phyloP scores from a whole-genome alignment of 2,329 filamentous ascomycete species.

The Alternaria sp. region DNA sequence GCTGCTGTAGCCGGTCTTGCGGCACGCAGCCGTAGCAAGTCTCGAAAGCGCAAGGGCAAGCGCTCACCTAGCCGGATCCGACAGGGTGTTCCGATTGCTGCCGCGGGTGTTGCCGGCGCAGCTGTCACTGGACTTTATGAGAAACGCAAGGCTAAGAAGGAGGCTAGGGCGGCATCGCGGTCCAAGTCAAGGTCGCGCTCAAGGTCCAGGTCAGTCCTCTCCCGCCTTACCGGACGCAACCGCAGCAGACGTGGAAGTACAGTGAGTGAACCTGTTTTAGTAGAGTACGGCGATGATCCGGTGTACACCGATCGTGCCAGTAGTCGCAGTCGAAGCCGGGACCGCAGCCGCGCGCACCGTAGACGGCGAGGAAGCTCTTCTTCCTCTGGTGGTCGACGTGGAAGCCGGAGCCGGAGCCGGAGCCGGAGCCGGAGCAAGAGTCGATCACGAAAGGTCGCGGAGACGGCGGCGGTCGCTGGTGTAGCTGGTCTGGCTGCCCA shows the following conservation, averaged over 20 bases:
- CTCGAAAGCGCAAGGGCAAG: constrained; percentile 58
- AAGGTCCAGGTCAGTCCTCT: constrained; percentile 55
- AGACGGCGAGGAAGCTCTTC: constrained; percentile 54
- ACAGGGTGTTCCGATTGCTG: constrained; percentile 65
- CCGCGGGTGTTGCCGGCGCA: constrained; percentile 66
- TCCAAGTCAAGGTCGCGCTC: constrained; percentile 48
- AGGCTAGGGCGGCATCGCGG: constrained; percentile 55
- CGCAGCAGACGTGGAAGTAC: constrained; percentile 50
- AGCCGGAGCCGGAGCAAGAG: constrained; percentile 53
- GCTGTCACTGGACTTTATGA: constrained; percentile 68
- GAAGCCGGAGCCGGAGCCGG: constrained; percentile 41
- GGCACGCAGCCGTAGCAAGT: constrained; percentile 64
- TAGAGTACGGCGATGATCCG: constrained; percentile 69
- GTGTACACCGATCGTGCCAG: constrained; percentile 60
- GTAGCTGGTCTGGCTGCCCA: constrained; percentile 64
- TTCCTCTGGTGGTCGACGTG: constrained; percentile 39
- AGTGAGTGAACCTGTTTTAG: constrained; percentile 59
- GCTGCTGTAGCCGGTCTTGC: constrained; percentile 68
- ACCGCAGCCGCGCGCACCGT: constrained; percentile 29
- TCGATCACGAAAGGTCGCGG: constrained; percentile 59
- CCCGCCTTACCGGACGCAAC: constrained; percentile 45
- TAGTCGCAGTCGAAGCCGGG: constrained; percentile 20
- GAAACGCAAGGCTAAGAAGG: constrained; percentile 66
- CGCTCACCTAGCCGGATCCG: constrained; percentile 63
- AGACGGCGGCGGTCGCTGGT: constrained; percentile 63